Base-by-base conservation (phyloP, 208 protist genomes). In the Leishmania gerbilli region DNA sequence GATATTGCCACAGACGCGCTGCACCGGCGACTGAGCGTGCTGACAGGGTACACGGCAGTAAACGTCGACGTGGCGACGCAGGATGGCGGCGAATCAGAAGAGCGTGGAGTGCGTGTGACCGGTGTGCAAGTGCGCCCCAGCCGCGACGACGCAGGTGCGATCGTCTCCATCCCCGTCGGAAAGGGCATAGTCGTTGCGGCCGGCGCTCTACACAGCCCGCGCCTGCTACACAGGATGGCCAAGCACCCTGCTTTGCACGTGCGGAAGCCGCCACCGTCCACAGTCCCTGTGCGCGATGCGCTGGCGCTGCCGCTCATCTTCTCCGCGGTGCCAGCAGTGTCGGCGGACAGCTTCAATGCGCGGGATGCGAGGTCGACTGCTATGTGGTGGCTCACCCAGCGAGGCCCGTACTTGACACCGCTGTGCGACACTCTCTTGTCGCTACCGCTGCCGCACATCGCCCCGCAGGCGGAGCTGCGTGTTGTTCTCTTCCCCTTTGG, bases 401-500 rank as follows among this genome's bases (percentile, higher is more conserved):
- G 87, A 27, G 91, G 91, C 13, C 85, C 89, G 4, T 88, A 84
- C 68, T 76, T 93, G 37, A 71, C 87, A 34, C 83, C 94, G 5
- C 79, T 97, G 6, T 83, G 83, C 34, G 89, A 96, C 81, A 90
- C 87, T 40, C 7, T 93, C 8, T 88, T 87, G 0, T 87, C 82
- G 11, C 55, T 95, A 21, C 80, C 80, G 56, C 47, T 95, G 51
- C 89, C 87, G 0, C 56, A 81, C 51, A 68, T 94, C 7, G 82
- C 84, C 45, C 80, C 88, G 5, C 68, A 69, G 7, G 90, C 89
- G 31, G 86, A 88, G 84, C 42, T 95, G 74, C 91, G 86, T 15
- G 74, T 95, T 27, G 64, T 95, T 31, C 71, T 94, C 3, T 58
- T 96, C 8, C 92, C 92, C 1, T 88, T 95, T 74, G 94, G 91